Percentiles rank a stretch among this genome's conserved stretches.
These are phyloP conservation scores for Ogataea thermomethanolica DNA, from an alignment of 805 yeast genomes.

Conservation along the genomic window DNA sequence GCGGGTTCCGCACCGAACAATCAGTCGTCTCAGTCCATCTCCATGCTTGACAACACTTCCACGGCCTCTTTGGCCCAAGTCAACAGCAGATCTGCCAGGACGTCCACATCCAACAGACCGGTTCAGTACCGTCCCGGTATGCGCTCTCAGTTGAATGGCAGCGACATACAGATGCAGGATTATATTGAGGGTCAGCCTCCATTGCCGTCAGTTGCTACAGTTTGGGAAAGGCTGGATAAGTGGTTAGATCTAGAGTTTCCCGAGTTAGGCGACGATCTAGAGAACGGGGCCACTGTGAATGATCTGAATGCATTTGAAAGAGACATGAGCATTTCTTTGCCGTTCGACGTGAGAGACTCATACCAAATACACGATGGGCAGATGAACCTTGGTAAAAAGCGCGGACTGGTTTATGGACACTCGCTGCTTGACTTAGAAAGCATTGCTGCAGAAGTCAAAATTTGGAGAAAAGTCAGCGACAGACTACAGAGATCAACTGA, in stretches of 20 bases:
- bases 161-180: constrained; percentile 56
- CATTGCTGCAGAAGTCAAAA: constrained; percentile 71
- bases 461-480: constrained; percentile 74
- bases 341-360: constrained; percentile 79
- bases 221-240: constrained; percentile 86
- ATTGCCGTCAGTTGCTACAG: constrained; percentile 61
- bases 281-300: constrained; percentile 72
- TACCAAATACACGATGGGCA: constrained; percentile 89
- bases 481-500: constrained; percentile 26
- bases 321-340: constrained; percentile 71
- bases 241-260: constrained; percentile 80
- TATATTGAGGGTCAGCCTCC: constrained; percentile 46
- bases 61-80: constrained; percentile 31
- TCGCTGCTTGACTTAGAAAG: constrained; percentile 78
- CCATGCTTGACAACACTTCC: constrained; percentile 33
- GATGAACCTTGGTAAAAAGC: constrained; percentile 67
- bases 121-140: constrained; percentile 42
- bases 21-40: constrained; percentile 27
- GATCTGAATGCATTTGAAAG: constrained; percentile 82
- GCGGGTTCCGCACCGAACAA: constrained; percentile 20
- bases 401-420: constrained; percentile 78
- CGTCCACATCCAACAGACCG: constrained; percentile 32
- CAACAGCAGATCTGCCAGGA: constrained; percentile 41
- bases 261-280: constrained; percentile 75
- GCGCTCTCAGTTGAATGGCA: constrained; percentile 37